phyloP scores from a whole-genome alignment of 495 filamentous ascomycete genomes.

The Achaetomiella virescens region DNA sequence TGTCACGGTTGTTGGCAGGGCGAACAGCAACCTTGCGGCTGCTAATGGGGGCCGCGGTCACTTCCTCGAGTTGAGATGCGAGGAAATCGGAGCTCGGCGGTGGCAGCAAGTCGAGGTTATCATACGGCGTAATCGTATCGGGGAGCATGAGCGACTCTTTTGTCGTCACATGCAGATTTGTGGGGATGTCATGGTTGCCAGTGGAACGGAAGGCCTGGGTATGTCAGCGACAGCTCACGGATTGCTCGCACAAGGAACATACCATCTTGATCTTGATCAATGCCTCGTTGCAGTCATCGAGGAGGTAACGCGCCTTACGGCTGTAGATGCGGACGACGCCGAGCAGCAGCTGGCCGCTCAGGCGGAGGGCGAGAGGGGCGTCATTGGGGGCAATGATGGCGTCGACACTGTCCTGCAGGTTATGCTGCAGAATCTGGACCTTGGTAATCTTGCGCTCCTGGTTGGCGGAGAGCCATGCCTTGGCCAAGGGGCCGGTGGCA shows the following conservation, averaged over 20 bases:
- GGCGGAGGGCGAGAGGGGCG: conserved; percentile 87
- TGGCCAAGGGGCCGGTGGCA: conserved; percentile 92
- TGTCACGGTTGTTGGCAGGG: conserved; percentile 54
- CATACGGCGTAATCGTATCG: conserved; percentile 82
- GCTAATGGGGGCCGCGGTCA: conserved; percentile 44
- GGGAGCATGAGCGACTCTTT: conserved; percentile 72
- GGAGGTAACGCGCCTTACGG: conserved; percentile 87
- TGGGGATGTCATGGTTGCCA: conserved; percentile 74
- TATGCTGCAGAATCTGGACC: conserved; percentile 83
- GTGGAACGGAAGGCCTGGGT: conserved; percentile 68
- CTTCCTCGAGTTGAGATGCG: conserved; percentile 57
- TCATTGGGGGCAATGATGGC: conserved; percentile 91
- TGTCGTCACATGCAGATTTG: conserved; percentile 53
- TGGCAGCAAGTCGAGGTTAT: conserved; percentile 61
- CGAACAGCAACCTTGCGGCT: conserved; percentile 39
- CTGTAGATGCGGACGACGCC: conserved; percentile 97
- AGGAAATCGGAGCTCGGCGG: conserved; percentile 71
- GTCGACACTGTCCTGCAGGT: conserved; percentile 86
- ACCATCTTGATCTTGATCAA: conserved; percentile 98
- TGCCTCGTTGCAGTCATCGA: conserved; percentile 96
- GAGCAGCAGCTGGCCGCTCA: conserved; percentile 88
- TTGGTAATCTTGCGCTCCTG: conserved; percentile 96
- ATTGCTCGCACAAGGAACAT: conserved; percentile 4
- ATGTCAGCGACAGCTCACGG: conserved; percentile 27
- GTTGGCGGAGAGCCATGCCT: conserved; percentile 97